phyloP scores from a whole-genome alignment of 1,139 yeast species.

The Kluyveromyces marxianus region DNA sequence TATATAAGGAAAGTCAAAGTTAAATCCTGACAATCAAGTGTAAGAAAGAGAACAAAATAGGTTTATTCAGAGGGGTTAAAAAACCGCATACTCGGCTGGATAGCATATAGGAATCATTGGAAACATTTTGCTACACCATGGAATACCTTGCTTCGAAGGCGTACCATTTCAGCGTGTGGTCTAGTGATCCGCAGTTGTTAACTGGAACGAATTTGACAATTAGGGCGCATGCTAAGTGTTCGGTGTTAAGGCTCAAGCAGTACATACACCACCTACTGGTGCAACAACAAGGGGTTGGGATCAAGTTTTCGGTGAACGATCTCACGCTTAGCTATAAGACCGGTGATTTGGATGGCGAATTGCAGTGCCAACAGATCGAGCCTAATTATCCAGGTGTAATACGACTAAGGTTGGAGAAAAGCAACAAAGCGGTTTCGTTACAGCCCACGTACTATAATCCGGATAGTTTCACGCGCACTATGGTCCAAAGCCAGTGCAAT shows the following conservation, averaged over 20 bases:
- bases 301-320: neutral
- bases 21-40: too few relatives aligned
- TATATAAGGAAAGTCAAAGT: too few relatives aligned
- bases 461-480: conserved; percentile 11
- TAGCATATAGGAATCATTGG: too few relatives aligned
- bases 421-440: conserved; percentile 2
- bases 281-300: conserved; percentile 1
- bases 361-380: conserved; percentile 13
- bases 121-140: conserved; percentile 4
- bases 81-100: too few relatives aligned
- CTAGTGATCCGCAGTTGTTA: conserved; percentile 14
- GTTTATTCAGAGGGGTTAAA: too few relatives aligned
- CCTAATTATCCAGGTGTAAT: conserved; percentile 11
- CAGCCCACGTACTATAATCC: conserved; percentile 12
- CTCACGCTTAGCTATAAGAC: conserved; percentile 1
- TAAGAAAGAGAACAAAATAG: too few relatives aligned
- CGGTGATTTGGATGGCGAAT: neutral
- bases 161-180: conserved; percentile 17
- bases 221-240: conserved; percentile 21
- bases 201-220: conserved; percentile 13
- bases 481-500: conserved; percentile 18
- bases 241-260: conserved; percentile 21
- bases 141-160: conserved; percentile 19
- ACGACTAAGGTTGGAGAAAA: conserved; percentile 13
- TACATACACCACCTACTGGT: conserved; percentile 17